These are phyloP conservation scores for Silene noctiflora DNA, from an alignment of 179 eudicot species.

Conservation along the genomic window DNA sequence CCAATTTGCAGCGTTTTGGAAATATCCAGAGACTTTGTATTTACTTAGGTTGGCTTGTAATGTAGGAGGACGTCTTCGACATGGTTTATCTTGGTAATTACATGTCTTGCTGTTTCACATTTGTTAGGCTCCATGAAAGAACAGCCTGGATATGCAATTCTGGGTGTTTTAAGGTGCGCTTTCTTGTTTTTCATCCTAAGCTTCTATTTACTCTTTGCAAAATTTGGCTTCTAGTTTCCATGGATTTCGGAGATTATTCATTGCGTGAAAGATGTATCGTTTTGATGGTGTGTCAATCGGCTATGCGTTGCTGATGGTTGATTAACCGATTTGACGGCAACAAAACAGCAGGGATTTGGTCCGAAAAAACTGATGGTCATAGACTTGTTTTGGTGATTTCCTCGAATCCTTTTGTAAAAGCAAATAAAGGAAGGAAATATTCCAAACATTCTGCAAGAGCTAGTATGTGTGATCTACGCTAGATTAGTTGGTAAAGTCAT, in stretches of 20 bases:
- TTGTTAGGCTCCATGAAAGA: not conserved
- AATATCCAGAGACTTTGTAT: too few species aligned
- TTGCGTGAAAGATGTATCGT: too few species aligned
- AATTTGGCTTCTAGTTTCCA: too few species aligned
- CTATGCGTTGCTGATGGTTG: not conserved
- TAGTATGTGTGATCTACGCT: not conserved
- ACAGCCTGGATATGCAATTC: not conserved
- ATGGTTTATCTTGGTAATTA: too few species aligned
- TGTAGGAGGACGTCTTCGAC: not conserved
- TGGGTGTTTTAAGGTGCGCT: not conserved
- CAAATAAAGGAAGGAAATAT: too few species aligned
- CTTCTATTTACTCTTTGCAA: too few species aligned
- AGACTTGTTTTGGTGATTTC: too few species aligned
- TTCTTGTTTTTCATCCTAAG: not conserved
- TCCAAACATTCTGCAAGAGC: too few species aligned
- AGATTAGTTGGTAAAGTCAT: not conserved
- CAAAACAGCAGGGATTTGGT: not conserved
- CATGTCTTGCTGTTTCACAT: not conserved
- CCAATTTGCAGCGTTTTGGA: too few species aligned
- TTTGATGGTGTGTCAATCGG: too few species aligned
- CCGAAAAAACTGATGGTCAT: not conserved
- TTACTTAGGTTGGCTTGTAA: not conserved
- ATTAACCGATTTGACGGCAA: not conserved
- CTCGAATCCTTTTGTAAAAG: too few species aligned
- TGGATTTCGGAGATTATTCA: not conserved